Conservation (phyloP, 768 basidiomycete genomes). For the Lactarius hatsudake region DNA sequence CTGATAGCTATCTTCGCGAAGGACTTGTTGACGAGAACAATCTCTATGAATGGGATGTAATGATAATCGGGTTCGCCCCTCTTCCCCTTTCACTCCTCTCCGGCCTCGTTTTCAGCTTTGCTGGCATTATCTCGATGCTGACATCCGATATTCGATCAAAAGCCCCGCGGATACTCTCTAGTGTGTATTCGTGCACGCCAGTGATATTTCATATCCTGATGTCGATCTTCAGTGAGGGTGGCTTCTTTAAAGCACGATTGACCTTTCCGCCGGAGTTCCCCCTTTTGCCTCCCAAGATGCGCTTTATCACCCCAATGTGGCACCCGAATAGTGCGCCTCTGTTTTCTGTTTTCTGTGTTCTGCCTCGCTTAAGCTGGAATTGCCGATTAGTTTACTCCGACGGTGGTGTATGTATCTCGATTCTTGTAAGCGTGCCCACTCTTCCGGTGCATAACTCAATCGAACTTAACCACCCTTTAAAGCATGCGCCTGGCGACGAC, state of each 20-base stretch:
- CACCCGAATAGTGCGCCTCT: constrained; percentile 87
- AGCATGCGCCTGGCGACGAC: constrained; percentile 96
- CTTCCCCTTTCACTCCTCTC: not conserved
- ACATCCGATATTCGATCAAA: constrained; percentile 30
- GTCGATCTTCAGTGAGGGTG: constrained; percentile 74
- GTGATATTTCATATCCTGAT: constrained; percentile 18
- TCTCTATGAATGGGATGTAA: constrained; percentile 94
- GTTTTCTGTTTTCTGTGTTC: not conserved
- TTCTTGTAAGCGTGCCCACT: constrained; percentile 55
- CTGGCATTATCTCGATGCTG: constrained; percentile 6
- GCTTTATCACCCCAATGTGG: constrained; percentile 93
- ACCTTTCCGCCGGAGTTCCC: constrained; percentile 91
- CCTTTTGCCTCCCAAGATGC: constrained; percentile 90
- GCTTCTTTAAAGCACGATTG: constrained; percentile 88
- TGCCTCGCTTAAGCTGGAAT: not conserved
- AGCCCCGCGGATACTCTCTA: constrained; percentile 94
- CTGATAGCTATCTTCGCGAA: constrained; percentile 39
- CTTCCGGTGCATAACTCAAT: constrained; percentile 18
- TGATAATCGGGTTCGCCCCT: constrained; percentile 80
- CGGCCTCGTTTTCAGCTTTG: not conserved
- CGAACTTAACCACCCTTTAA: constrained; percentile 2
- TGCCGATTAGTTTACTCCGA: constrained; percentile 75
- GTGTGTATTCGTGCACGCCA: constrained; percentile 43
- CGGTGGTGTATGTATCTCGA: constrained; percentile 94
- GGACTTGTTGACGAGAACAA: constrained; percentile 95